Percentiles rank a stretch among this genome's conserved stretches.
phyloP scores from a whole-genome alignment of 108 stramenopile genomes.

The Nannochloropsis oceanica region DNA sequence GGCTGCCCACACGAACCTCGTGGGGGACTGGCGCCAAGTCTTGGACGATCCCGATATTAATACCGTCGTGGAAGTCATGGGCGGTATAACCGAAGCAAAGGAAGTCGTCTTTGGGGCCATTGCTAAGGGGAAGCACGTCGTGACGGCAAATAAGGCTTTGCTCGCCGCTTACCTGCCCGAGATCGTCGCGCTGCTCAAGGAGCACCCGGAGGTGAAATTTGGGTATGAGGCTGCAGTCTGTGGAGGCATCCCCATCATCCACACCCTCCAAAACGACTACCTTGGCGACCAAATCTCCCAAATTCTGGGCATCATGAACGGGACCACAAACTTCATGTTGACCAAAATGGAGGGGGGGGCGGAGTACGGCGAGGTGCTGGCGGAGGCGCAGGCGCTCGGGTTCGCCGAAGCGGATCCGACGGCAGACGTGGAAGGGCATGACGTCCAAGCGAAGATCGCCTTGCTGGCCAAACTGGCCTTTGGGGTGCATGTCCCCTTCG shows the following conservation, averaged over 20 bases:
- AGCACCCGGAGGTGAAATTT: conserved; percentile 48
- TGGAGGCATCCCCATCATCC: conserved; percentile 92
- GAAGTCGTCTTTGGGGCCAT: conserved; percentile 61
- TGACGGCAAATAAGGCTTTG: conserved; percentile 93
- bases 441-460: conserved; percentile 75
- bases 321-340: conserved; percentile 95
- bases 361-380: conserved; percentile 71
- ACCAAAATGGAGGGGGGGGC: conserved; percentile 83
- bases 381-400: conserved; percentile 64
- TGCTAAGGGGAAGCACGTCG: conserved; percentile 61
- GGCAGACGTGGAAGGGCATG: conserved; percentile 74
- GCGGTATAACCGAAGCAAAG: conserved; percentile 73
- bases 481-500: conserved; percentile 51
- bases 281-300: conserved; percentile 63
- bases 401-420: conserved; percentile 92
- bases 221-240: conserved; percentile 89
- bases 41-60: conserved; percentile 65
- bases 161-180: conserved; percentile 72
- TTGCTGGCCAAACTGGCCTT: conserved; percentile 72
- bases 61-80: conserved; percentile 86
- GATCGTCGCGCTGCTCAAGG: conserved; percentile 51
- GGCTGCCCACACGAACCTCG: conserved; percentile 51
- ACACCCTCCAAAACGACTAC: conserved; percentile 77
- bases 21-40: conserved; percentile 60
- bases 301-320: conserved; percentile 70